Evolutionary conservation across 2,329 filamentous ascomycete species (phyloP).

Genomic region (Sporothrix pallida): DNA sequence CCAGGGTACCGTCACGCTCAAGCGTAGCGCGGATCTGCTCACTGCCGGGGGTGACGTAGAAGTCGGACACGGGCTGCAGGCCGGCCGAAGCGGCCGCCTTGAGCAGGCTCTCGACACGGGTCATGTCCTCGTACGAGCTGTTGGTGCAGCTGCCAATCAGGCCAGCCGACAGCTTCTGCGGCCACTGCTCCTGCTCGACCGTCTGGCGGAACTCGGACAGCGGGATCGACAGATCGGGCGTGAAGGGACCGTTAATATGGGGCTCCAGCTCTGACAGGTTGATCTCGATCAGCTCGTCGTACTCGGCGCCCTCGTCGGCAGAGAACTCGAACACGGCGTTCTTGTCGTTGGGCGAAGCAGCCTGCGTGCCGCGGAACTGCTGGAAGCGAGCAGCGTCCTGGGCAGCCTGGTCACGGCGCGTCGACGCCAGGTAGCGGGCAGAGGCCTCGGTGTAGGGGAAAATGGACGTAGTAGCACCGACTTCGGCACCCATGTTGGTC

Average conservation of each 20-base stretch:
- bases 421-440: constrained; percentile 83
- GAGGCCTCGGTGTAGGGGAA: constrained; percentile 91
- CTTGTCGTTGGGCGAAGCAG: constrained; percentile 43
- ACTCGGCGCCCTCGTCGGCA: constrained; percentile 81
- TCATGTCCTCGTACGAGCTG: constrained; percentile 99
- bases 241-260: constrained; percentile 96
- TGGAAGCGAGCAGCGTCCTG: constrained; percentile 67
- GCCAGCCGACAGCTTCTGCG: constrained; percentile 85
- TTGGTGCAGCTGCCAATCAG: constrained; percentile 99
- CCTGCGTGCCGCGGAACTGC: constrained; percentile 54
- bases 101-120: constrained; percentile 87
- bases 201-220: constrained; percentile 87
- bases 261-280: constrained; percentile 89
- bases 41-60: constrained; percentile 95
- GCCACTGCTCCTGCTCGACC: constrained; percentile 86
- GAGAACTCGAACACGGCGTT: constrained; percentile 68
- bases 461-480: constrained; percentile 92
- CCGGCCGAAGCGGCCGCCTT: constrained; percentile 91
- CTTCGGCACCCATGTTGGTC: constrained; percentile 86
- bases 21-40: constrained; percentile 96
- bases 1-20: constrained; percentile 83
- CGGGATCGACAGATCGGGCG: constrained; percentile 91
- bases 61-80: constrained; percentile 84
- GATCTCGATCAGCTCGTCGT: constrained; percentile 90
- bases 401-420: constrained; percentile 75